Evolutionary conservation across 371 early-diverging fungal species (phyloP).

Genomic region (Apophysomyces variabilis): DNA sequence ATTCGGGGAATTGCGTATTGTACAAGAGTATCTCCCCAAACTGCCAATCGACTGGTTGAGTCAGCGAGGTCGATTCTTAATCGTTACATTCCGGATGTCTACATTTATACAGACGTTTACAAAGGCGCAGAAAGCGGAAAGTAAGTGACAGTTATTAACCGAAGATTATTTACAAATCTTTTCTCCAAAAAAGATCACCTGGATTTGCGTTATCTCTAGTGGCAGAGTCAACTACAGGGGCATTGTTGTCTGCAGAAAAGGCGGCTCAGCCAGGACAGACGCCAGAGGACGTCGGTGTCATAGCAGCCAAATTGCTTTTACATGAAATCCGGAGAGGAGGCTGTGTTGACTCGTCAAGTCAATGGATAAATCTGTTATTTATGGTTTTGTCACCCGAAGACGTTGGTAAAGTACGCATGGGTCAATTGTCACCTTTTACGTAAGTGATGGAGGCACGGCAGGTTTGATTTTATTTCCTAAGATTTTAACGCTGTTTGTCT

Average conservation of each 20-base stretch:
- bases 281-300: constrained; percentile 89
- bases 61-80: constrained; percentile 85
- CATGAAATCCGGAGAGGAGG: constrained; percentile 89
- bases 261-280: constrained; percentile 77
- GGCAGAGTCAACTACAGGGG: constrained; percentile 90
- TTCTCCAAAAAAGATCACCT: constrained; percentile 64
- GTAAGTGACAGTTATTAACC: constrained; percentile 30
- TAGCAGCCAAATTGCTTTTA: constrained; percentile 78
- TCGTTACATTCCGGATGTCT: constrained; percentile 92
- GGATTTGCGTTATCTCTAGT: constrained; percentile 93
- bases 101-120: constrained; percentile 96
- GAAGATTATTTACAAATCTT: not conserved
- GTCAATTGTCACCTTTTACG: constrained; percentile 84
- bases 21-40: constrained; percentile 94
- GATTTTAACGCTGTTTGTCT: not conserved
- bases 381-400: constrained; percentile 93
- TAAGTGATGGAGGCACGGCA: constrained; percentile 47
- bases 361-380: constrained; percentile 85
- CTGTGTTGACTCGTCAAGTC: constrained; percentile 86
- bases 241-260: constrained; percentile 82
- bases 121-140: constrained; percentile 94
- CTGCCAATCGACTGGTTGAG: constrained; percentile 92
- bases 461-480: not conserved
- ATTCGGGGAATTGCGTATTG: constrained; percentile 95
- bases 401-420: constrained; percentile 89